Evolutionary conservation across 768 basidiomycete genomes (phyloP), one percentile per base, ranked within the genome.

Genomic region (Postia placenta): DNA sequence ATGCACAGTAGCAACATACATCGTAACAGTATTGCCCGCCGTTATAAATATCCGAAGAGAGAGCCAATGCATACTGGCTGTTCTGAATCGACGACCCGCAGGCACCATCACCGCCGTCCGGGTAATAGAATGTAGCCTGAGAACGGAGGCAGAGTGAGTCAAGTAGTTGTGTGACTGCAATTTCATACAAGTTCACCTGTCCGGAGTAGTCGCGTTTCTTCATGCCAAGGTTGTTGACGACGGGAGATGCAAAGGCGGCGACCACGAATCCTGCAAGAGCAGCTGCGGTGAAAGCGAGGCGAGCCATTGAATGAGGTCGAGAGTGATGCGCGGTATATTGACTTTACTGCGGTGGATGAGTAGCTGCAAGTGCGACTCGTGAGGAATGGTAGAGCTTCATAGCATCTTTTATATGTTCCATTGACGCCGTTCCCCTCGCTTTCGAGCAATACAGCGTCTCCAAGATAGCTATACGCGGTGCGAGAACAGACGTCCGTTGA

Each of bases 61-160:
- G 74, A 11, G 87, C 86, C 38, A 87, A 73, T 49, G 88, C 79
- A 53, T 67, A 61, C 55, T 81, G 74, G 45, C 56, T 72, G 60
- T 75, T 61, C 28, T 40, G 62, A 60, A 84, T 75, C 43, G 35
- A 47, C 28, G 71, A 56, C 23, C 85, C 85, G 59, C 87, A 89
- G 64, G 85, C 84, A 39, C 84, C 86, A 20, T 70, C 57, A 26
- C 66, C 79, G 47, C 72, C 74, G 51, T 80, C 52, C 61, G 76
- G 87, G 76, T 76, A 88, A 27, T n/a, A n/a, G n/a, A n/a, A n/a
- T n/a, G n/a, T n/a, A n/a, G n/a, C n/a, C n/a, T n/a, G n/a, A n/a
- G n/a, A n/a, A n/a, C n/a, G n/a, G 85, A 30, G 15, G 27, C 7
- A 27, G 3, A 3, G 33, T 33, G 3, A 45, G 45, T 39, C 28